Conservation (phyloP, 2,329 filamentous ascomycete species). For the Botrytis aclada region DNA sequence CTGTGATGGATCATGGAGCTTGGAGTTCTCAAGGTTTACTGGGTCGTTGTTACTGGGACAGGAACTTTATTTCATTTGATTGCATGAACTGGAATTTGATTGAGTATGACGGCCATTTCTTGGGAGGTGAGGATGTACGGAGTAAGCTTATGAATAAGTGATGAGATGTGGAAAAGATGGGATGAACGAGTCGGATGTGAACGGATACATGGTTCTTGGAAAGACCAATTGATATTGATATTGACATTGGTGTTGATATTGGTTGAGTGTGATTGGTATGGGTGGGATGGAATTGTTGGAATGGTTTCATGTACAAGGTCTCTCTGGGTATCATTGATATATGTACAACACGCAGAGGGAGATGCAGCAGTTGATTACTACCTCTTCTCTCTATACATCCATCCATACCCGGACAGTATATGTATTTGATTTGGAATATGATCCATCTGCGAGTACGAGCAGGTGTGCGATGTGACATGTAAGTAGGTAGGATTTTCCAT, state of each 20-base stretch:
- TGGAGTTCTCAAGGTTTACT: neutral
- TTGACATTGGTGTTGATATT: neutral
- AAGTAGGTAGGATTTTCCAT: neutral
- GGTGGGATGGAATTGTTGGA: neutral
- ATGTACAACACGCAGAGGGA: neutral
- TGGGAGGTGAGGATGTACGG: neutral
- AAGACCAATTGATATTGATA: neutral
- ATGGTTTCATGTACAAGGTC: neutral
- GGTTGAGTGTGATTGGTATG: neutral
- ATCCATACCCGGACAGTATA: no score
- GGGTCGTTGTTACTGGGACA: neutral
- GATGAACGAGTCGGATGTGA: neutral
- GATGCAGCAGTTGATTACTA: neutral
- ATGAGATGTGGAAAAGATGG: neutral
- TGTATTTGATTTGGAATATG: no score
- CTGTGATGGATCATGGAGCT: neutral
- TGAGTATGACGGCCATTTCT: neutral
- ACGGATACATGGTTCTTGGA: neutral
- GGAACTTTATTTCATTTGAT: neutral
- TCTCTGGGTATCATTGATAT: neutral
- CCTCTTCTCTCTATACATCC: no score
- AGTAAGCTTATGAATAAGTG: neutral
- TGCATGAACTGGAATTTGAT: neutral
- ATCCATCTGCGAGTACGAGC: no score
- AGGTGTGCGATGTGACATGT: neutral